These are phyloP conservation scores for Lactuca sativa DNA, from an alignment of 129 eudicot species.

Conservation along the genomic window DNA sequence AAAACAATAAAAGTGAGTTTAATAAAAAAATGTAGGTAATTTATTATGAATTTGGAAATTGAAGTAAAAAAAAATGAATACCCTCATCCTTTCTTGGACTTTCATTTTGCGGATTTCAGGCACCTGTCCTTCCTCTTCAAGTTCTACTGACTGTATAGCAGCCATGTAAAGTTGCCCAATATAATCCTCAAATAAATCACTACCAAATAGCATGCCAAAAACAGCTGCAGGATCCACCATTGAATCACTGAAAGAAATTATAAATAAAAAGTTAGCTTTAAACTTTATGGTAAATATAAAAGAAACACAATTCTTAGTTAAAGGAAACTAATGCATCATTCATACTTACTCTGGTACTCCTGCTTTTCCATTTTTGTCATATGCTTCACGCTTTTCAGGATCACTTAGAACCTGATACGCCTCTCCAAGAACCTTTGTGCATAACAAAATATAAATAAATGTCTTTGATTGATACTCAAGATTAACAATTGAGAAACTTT, in stretches of 20 bases:
- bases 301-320: neutral
- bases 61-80: slow-evolving; percentile 10
- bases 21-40: slow-evolving; percentile 9
- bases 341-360: slow-evolving; percentile 63
- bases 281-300: neutral
- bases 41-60: neutral
- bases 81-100: slow-evolving; percentile 81
- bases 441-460: slow-evolving; percentile 4
- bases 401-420: slow-evolving; percentile 96
- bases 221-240: slow-evolving; percentile 91
- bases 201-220: slow-evolving; percentile 92
- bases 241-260: slow-evolving; percentile 49
- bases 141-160: slow-evolving; percentile 54
- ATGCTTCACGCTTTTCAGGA: slow-evolving; percentile 87
- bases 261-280: slow-evolving; percentile 1
- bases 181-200: slow-evolving; percentile 80
- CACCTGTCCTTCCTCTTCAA: slow-evolving; percentile 53
- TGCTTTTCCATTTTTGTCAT: slow-evolving; percentile 74
- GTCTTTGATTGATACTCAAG: slow-evolving; percentile 6
- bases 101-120: slow-evolving; percentile 65
- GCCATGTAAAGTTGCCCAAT: slow-evolving; percentile 80
- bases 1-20: neutral
- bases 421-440: slow-evolving; percentile 75
- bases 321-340: neutral
- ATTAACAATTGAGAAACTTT: neutral